A percentile compares a stretch with the other conserved stretches of the same genome.
phyloP scores from a whole-genome alignment of 2,329 filamentous ascomycete species.

The Claviceps monticola region DNA sequence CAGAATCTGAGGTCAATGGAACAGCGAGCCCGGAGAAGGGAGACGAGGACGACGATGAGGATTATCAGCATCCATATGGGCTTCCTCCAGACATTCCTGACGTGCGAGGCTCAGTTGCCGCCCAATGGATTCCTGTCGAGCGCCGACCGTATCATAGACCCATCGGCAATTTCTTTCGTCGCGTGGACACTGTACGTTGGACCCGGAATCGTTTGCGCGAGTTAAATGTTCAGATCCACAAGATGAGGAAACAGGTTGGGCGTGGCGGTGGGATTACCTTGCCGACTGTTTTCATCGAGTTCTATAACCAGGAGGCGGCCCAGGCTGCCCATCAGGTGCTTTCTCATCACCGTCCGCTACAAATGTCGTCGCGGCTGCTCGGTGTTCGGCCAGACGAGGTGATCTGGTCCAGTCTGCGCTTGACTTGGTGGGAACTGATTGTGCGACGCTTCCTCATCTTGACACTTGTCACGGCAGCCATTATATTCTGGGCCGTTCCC shows the following conservation, averaged over 20 bases:
- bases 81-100: slow-evolving; percentile 22
- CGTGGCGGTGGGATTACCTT: slow-evolving; percentile 54
- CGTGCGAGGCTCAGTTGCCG: slow-evolving; percentile 41
- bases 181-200: slow-evolving; percentile 92
- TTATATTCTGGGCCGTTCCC: slow-evolving; percentile 74
- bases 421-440: slow-evolving; percentile 78
- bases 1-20: background rate
- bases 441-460: slow-evolving; percentile 56
- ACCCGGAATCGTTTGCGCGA: slow-evolving; percentile 42
- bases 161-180: slow-evolving; percentile 60
- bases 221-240: slow-evolving; percentile 29
- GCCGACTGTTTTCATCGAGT: slow-evolving; percentile 82
- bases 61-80: slow-evolving; percentile 24
- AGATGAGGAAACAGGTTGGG: slow-evolving; percentile 62
- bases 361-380: slow-evolving; percentile 76
- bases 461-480: slow-evolving; percentile 59
- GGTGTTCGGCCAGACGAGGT: slow-evolving; percentile 72
- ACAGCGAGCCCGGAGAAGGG: background rate
- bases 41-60: slow-evolving; percentile 15
- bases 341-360: slow-evolving; percentile 72
- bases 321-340: slow-evolving; percentile 79
- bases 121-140: slow-evolving; percentile 59
- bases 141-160: slow-evolving; percentile 60
- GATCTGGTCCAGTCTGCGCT: slow-evolving; percentile 72
- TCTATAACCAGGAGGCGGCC: slow-evolving; percentile 66